phyloP scores from a whole-genome alignment of 2,329 filamentous ascomycete genomes.

The Pestalotiopsis sp. region DNA sequence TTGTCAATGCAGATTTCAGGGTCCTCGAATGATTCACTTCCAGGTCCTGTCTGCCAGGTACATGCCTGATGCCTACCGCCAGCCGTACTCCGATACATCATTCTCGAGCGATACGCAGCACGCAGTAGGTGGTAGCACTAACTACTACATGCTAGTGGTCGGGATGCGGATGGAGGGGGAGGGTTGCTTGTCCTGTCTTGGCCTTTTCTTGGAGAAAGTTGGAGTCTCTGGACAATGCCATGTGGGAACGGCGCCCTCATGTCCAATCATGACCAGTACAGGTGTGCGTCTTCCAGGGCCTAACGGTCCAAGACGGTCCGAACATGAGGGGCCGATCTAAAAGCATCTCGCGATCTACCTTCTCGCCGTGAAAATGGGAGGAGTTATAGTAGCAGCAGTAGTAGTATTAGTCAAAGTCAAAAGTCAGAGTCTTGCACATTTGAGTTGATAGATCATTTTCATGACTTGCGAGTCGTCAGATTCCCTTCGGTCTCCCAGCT shows the following conservation, averaged over 20 bases:
- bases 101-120: no score
- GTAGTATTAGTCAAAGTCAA: background rate
- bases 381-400: background rate
- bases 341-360: background rate
- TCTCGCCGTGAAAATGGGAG: background rate
- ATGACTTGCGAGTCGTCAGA: background rate
- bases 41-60: background rate
- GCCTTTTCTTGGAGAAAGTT: background rate
- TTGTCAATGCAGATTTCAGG: constrained; percentile 5
- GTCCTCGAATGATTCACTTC: background rate
- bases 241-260: background rate
- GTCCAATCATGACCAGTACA: background rate
- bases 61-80: background rate
- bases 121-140: no score
- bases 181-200: background rate
- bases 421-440: background rate
- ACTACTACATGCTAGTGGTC: no score
- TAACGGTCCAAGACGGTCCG: constrained; percentile 5
- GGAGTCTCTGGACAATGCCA: background rate
- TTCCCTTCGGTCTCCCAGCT: background rate
- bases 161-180: no score
- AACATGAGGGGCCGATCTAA: background rate
- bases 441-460: background rate
- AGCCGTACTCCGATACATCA: background rate
- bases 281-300: background rate